Base-by-base conservation (phyloP, 2,329 filamentous ascomycete species). In the Fusarium sp. region DNA sequence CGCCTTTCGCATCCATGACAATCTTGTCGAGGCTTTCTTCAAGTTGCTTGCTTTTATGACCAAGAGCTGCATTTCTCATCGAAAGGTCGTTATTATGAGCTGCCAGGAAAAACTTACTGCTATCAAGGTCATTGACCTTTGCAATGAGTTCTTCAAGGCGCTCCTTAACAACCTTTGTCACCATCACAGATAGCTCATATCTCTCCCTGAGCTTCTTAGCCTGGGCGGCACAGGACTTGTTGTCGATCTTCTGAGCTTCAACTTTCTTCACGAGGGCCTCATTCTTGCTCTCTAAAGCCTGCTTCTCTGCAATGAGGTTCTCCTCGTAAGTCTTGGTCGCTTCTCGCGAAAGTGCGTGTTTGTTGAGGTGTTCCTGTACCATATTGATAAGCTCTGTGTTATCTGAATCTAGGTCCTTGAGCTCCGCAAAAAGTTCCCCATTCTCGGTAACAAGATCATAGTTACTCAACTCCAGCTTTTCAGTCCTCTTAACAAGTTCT, bases 261-360 rank as follows among this genome's bases (percentile, higher is more conserved):
- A 18, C 9, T 24, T 24, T 13, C 17, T 13, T 24, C 2, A 3
- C 12, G 4, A 35, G 31, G 8, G 17, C 14, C 13, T 48, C 6
- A 11, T 22, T 48, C 8, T 14, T 31, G 6, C 47, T 33, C 47
- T 33, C 11, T 17, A 33, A 12, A 12, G 47, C 17, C 17, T 35
- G 17, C 8, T 20, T 20, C 17, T 13, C 18, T 20, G 48, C 48
- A 1, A 14, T 14, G 12, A 51, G n/a, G 14, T 13, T 14, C 17
- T 51, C n/a, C 22, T 51, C 15, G 3, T 5, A 10, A 0, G 10
- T 51, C 6, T 20, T 15, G 7, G 6, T 14, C 0, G n/a, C 12
- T 6, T 51, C 48, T 24, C 2, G 35, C 3, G 48, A 14, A 0
- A 14, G 17, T 11, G n/a, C n/a, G 14, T 11, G 18, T 8, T 35